Conservation (phyloP, 2,329 filamentous ascomycete species). For the Didymella keratinophila region DNA sequence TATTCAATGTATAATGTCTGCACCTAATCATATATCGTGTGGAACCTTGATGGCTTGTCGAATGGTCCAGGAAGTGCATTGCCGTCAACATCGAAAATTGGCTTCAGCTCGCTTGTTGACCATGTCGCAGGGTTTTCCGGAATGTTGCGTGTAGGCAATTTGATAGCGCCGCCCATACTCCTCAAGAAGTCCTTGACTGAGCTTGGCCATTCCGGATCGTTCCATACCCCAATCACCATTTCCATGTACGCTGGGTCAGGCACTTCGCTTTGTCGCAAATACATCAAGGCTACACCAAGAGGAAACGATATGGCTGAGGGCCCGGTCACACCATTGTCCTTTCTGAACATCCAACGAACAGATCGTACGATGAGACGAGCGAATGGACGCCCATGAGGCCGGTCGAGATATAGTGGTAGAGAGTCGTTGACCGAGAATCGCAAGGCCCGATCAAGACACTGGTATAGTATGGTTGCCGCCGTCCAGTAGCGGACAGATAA, state of each 20-base stretch:
- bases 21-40: constrained; percentile 12
- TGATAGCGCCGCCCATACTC: constrained; percentile 25
- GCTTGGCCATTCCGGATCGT: constrained; percentile 27
- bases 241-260: constrained; percentile 28
- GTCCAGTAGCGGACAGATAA: constrained; percentile 39
- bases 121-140: constrained; percentile 3
- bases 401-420: constrained; percentile 19
- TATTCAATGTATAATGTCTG: constrained; percentile 18
- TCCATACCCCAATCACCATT: constrained; percentile 24
- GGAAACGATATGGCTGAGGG: constrained; percentile 32
- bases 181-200: constrained; percentile 33
- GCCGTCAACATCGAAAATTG: constrained; percentile 6
- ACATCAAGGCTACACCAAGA: constrained; percentile 32
- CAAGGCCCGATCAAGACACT: constrained; percentile 26
- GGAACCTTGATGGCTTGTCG: constrained; percentile 1
- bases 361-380: constrained; percentile 36
- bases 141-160: neutral
- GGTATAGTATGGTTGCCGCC: constrained; percentile 32
- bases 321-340: constrained; percentile 31
- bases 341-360: constrained; percentile 35
- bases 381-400: constrained; percentile 33
- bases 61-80: constrained; percentile 3
- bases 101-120: constrained; percentile 13
- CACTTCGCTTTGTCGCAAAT: constrained; percentile 24
- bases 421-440: constrained; percentile 20